Conservation (phyloP, 2,329 filamentous ascomycete genomes). For the Purpureocillium lavendulum region DNA sequence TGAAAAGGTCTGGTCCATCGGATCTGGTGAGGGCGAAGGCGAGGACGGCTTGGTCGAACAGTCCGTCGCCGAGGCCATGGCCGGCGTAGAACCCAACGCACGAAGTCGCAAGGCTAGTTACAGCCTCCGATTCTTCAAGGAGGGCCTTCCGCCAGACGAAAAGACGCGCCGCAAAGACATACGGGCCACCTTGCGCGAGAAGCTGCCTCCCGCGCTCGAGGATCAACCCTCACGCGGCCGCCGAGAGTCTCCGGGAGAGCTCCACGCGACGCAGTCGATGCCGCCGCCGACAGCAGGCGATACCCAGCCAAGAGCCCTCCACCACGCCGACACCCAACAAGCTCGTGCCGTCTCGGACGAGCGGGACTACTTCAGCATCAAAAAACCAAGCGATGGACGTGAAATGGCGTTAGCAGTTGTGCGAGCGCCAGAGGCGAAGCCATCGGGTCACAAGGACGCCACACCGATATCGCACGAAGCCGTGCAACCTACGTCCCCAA, state of each 20-base stretch:
- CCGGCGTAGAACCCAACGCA: constrained; percentile 52
- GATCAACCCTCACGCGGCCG: constrained; percentile 13
- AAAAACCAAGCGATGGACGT: no score
- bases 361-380: constrained; percentile 11
- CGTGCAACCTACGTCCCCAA: constrained; percentile 16
- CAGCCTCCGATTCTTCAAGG: constrained; percentile 58
- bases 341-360: neutral
- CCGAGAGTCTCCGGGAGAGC: neutral
- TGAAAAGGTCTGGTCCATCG: constrained; percentile 59
- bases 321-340: neutral
- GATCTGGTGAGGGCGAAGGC: constrained; percentile 37
- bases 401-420: no score
- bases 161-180: constrained; percentile 45
- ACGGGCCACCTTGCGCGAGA: constrained; percentile 29
- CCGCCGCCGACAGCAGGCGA: neutral
- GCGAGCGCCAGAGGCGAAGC: constrained; percentile 9
- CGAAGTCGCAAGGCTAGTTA: constrained; percentile 62
- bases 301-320: neutral
- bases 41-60: constrained; percentile 53
- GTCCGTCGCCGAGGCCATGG: constrained; percentile 54
- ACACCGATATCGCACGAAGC: constrained; percentile 12
- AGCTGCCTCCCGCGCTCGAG: constrained; percentile 27
- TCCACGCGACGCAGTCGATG: neutral
- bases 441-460: constrained; percentile 12
- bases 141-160: constrained; percentile 52